These are phyloP conservation scores for Aureobasidium mangrovei DNA, from an alignment of 2,329 filamentous ascomycete genomes.

Conservation along the genomic window DNA sequence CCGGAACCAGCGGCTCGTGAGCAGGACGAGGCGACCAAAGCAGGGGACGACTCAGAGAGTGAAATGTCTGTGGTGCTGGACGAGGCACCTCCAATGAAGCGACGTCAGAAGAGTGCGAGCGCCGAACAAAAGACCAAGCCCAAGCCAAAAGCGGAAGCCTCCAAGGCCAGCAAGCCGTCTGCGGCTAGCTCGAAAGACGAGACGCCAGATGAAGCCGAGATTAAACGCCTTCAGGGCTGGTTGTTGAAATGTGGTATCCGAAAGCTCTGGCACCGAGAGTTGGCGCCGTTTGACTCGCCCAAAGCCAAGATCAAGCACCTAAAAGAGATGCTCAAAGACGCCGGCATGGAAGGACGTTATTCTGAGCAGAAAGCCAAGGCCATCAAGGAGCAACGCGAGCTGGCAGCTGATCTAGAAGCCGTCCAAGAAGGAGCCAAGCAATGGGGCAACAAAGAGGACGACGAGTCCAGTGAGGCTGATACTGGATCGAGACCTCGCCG, in stretches of 20 bases:
- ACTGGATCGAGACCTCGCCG: conserved; percentile 16
- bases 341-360: conserved; percentile 83
- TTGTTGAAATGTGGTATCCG: conserved; percentile 84
- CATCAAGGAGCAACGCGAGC: conserved; percentile 80
- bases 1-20: conserved; percentile 14
- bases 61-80: conserved; percentile 73
- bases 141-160: conserved; percentile 36
- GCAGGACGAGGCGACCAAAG: conserved; percentile 9
- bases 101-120: conserved; percentile 31
- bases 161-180: conserved; percentile 25
- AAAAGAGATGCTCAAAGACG: conserved; percentile 65
- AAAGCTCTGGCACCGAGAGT: conserved; percentile 82
- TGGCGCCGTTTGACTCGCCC: conserved; percentile 64
- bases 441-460: conserved; percentile 53
- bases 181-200: conserved; percentile 24
- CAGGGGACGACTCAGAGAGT: conserved; percentile 35
- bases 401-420: conserved; percentile 73
- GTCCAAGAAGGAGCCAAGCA: conserved; percentile 71
- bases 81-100: conserved; percentile 55
- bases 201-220: conserved; percentile 63
- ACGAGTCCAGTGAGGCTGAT: conserved; percentile 18
- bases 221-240: conserved; percentile 81
- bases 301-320: conserved; percentile 78
- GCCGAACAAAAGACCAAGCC: conserved; percentile 24
- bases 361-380: conserved; percentile 73